phyloP scores from a whole-genome alignment of 2,329 filamentous ascomycete species.

The Fusarium chlamydosporum region DNA sequence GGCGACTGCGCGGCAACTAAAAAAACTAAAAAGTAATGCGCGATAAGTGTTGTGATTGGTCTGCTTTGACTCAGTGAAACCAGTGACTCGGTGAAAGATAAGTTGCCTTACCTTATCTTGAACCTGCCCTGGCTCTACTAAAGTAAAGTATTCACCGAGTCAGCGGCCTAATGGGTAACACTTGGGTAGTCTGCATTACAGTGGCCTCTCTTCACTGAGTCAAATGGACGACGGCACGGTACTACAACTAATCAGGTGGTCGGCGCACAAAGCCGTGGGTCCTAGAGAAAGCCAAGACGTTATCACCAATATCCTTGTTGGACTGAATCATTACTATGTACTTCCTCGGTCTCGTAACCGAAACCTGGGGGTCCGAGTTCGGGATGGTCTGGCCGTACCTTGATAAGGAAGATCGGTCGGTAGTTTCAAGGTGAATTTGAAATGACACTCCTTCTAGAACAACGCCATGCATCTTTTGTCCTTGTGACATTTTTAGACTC shows the following conservation, averaged over 20 bases:
- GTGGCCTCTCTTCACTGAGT: slow-evolving; percentile 36
- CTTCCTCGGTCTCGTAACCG: slow-evolving; percentile 31
- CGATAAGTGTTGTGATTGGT: slow-evolving; percentile 27
- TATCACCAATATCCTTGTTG: slow-evolving; percentile 17
- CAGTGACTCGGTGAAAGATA: slow-evolving; percentile 43
- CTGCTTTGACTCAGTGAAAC: slow-evolving; percentile 42
- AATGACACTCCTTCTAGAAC: slow-evolving; percentile 23
- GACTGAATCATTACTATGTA: not conserved
- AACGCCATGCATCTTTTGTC: slow-evolving; percentile 1
- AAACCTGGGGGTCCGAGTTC: slow-evolving; percentile 36
- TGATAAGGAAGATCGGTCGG: not conserved
- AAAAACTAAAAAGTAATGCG: slow-evolving; percentile 14
- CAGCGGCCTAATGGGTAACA: slow-evolving; percentile 10
- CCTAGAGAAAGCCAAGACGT: slow-evolving; percentile 9
- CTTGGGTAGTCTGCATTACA: not conserved
- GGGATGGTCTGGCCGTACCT: slow-evolving; percentile 4
- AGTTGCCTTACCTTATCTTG: slow-evolving; percentile 11
- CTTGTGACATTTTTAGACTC: slow-evolving; percentile 19
- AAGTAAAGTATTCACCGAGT: slow-evolving; percentile 28
- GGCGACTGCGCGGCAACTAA: slow-evolving; percentile 27
- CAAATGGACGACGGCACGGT: slow-evolving; percentile 1
- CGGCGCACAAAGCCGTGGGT: slow-evolving; percentile 25
- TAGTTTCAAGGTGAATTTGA: not conserved
- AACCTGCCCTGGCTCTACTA: not conserved
- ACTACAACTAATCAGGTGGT: slow-evolving; percentile 31